Conservation (phyloP, 768 basidiomycete genomes). For the Rhodotorula babjevae region DNA sequence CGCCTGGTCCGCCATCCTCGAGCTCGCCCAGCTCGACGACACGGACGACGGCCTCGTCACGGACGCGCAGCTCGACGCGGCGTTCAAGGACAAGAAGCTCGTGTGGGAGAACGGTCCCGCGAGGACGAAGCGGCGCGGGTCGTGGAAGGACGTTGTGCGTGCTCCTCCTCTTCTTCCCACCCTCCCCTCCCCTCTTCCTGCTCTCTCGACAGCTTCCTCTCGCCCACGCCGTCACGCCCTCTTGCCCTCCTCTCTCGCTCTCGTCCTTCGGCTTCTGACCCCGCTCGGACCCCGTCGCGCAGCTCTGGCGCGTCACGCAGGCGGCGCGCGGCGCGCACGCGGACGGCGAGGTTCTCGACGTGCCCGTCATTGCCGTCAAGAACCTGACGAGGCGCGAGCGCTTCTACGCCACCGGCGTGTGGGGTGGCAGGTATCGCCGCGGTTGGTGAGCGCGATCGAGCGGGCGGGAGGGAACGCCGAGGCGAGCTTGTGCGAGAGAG, state of each 20-base stretch:
- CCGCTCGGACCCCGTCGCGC: not conserved
- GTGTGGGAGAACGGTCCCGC: not conserved
- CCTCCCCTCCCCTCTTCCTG: too few relatives aligned
- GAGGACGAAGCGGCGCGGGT: not conserved
- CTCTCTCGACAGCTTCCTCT: not conserved
- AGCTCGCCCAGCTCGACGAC: not conserved
- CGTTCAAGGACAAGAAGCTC: not conserved
- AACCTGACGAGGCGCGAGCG: not conserved
- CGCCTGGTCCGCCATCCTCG: not conserved
- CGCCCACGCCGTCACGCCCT: too few relatives aligned
- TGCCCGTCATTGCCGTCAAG: not conserved
- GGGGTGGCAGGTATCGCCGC: too few relatives aligned
- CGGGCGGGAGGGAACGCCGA: too few relatives aligned
- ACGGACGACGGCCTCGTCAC: not conserved
- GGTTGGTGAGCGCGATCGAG: too few relatives aligned
- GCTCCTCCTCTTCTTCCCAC: too few relatives aligned
- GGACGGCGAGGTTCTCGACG: not conserved
- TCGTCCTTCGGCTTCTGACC: too few relatives aligned
- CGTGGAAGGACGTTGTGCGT: not conserved
- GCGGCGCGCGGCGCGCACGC: not conserved
- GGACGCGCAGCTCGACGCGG: not conserved
- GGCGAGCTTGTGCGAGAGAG: too few relatives aligned
- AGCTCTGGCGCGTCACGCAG: not conserved
- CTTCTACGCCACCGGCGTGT: too few relatives aligned
- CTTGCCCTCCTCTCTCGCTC: too few relatives aligned